Evolutionary conservation across 169 alveolate genomes (phyloP).

Genomic region (Blepharisma undulans): DNA sequence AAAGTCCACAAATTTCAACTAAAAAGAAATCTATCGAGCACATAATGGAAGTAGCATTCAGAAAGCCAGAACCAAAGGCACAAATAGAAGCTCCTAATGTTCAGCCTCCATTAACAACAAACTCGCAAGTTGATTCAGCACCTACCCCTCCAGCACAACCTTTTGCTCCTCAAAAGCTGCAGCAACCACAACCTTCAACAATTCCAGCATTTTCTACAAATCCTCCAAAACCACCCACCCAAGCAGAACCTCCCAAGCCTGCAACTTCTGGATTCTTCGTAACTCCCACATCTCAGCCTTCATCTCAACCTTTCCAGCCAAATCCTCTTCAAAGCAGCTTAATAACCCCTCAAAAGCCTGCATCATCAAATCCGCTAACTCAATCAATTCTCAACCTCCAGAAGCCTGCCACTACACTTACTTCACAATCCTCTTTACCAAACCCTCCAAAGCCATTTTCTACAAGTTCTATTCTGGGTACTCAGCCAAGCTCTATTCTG

Average conservation of each 20-base stretch:
- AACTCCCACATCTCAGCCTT: not conserved
- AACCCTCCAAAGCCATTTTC: not conserved
- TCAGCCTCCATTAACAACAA: not conserved
- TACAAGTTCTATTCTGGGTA: not conserved
- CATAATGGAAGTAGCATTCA: not conserved
- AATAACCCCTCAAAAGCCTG: not conserved
- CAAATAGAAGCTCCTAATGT: not conserved
- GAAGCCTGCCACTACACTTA: not conserved
- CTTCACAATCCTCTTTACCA: not conserved
- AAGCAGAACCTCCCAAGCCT: not conserved
- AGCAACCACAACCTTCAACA: not conserved
- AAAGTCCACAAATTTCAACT: not conserved
- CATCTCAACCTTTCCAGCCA: not conserved
- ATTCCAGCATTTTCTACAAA: not conserved
- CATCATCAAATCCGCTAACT: not conserved
- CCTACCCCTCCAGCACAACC: not conserved
- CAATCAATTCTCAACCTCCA: not conserved
- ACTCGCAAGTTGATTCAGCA: not conserved
- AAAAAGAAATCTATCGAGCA: not conserved
- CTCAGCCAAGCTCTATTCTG: not conserved
- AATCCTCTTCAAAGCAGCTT: not conserved
- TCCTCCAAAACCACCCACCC: not conserved
- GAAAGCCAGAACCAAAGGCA: not conserved
- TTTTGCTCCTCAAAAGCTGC: not conserved
- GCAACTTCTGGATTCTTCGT: not conserved